These are phyloP conservation scores for Juncus inflexus DNA, from an alignment of 176 grass and related monocot species.

Conservation along the genomic window DNA sequence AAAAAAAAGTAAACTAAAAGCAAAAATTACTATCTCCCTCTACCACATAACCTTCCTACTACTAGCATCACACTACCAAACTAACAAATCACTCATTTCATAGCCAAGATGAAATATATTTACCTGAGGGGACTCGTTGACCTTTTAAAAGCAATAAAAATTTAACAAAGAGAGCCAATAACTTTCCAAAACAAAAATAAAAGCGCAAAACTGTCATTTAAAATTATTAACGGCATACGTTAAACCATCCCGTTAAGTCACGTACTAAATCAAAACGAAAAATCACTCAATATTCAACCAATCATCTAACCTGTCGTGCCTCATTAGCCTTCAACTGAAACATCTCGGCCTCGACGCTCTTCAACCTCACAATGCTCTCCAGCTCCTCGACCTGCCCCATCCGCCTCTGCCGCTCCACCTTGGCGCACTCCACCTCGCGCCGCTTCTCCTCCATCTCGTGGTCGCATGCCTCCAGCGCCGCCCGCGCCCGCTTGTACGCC, in stretches of 20 bases:
- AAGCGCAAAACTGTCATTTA: background rate
- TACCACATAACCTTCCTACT: no score
- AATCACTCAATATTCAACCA: background rate
- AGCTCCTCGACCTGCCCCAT: conserved; percentile 68
- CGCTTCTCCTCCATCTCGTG: conserved; percentile 63
- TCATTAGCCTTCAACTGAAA: conserved; percentile 84
- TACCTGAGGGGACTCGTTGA: no score
- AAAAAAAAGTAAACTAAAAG: no score
- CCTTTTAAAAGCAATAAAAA: no score
- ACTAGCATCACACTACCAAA: no score
- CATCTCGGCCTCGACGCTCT: conserved; percentile 82
- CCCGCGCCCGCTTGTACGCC: conserved; percentile 42
- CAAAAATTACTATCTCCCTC: no score
- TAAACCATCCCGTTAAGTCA: background rate
- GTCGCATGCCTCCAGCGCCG: conserved; percentile 47
- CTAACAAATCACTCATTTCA: no score
- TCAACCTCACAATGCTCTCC: conserved; percentile 61
- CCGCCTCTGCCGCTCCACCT: conserved; percentile 33
- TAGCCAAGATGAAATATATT: no score
- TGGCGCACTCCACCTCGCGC: conserved; percentile 45
- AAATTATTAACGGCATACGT: background rate
- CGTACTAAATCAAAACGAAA: background rate
- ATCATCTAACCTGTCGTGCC: conserved; percentile 32
- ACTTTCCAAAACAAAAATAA: background rate
- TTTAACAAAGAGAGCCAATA: background rate